Base-by-base conservation (phyloP, 2,329 filamentous ascomycete genomes). In the Geosmithia morbida region DNA sequence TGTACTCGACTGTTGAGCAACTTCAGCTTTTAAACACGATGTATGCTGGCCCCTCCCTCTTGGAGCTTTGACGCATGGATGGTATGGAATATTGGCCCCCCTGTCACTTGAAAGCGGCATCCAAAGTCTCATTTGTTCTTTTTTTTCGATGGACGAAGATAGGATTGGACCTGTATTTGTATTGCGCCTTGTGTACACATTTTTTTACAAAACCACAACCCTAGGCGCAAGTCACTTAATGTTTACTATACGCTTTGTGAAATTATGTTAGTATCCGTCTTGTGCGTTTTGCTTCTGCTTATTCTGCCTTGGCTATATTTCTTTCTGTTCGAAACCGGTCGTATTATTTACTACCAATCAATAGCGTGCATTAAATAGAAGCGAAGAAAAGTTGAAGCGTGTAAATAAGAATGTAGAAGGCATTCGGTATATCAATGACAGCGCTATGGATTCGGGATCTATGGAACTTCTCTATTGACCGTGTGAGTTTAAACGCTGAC, bases 101-200 rank as follows among this genome's bases (percentile, higher is more conserved):
- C 33, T 45, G 43, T 14, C 13, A 7, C 20, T 29, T 26, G 20
- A 33, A 19, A 39, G 45, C 39, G 45, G 29, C 29, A 42, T 41
- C 20, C 37, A 46, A 13, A 18, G 39, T 41, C 39, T 41, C n/a
- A 30, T 3, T 37, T 26, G 22, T 26, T 7, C 26, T 53, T 53
- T 54, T 53, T 53, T 45, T 49, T 56, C 51, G 62, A 66, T 55
- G 56, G 59, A 53, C 51, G 56, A 51, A 53, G 55, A 58, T 55
- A 51, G n/a, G 59, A 57, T 54, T 51, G 61, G 56, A 58, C 57
- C 55, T 65, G 65, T 67, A 67, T 59, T 67, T 64, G 59, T 67
- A 67, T 62, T 63, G 53, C 57, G 57, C 59, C 60, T 57, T 57
- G 57, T 63, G 62, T 62, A 63, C 60, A 60, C 56, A 62, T 56